Conservation (phyloP, 139 green algal genomes). For the Chlorella sp. region DNA sequence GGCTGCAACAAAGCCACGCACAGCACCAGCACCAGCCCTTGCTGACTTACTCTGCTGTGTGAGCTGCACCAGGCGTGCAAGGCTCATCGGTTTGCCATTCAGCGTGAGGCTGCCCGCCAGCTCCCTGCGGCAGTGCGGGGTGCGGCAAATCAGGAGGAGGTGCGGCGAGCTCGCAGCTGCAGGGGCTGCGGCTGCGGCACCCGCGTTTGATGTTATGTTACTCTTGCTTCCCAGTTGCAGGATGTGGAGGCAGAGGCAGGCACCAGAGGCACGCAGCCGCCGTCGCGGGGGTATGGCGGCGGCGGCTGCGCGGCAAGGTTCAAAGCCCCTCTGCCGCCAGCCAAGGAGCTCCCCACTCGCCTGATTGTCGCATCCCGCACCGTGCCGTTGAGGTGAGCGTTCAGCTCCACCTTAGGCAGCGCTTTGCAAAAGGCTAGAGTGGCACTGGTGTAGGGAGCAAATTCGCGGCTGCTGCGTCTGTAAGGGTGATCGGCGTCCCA, state of each 20-base stretch:
- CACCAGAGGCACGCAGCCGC: too few relatives aligned
- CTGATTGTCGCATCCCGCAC: slow-evolving; percentile 62
- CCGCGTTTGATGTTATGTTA: not conserved
- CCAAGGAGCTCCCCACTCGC: not conserved
- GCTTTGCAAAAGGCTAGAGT: not conserved
- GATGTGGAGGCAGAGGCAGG: too few relatives aligned
- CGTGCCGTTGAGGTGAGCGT: slow-evolving; percentile 87
- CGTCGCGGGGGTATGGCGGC: not conserved
- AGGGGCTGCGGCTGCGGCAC: too few relatives aligned
- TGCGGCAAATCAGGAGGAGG: too few relatives aligned
- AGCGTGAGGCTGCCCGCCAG: slow-evolving; percentile 27
- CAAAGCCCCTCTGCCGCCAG: slow-evolving; percentile 23
- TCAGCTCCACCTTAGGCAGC: slow-evolving; percentile 87
- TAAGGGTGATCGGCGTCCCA: slow-evolving; percentile 1
- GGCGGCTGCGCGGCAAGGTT: not conserved
- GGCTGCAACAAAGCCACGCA: too few relatives aligned
- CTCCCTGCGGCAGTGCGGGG: slow-evolving; percentile 35
- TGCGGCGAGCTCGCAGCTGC: too few relatives aligned
- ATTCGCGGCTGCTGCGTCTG: not conserved
- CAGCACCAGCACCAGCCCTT: not conserved
- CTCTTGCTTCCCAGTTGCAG: not conserved
- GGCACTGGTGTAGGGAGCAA: not conserved
- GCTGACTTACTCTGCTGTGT: slow-evolving; percentile 35
- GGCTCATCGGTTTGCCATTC: slow-evolving; percentile 22
- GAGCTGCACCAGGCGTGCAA: slow-evolving; percentile 43